Evolutionary conservation across 192 early-diverging fungal genomes (phyloP).

Genomic region (Chytriomyces sp.): DNA sequence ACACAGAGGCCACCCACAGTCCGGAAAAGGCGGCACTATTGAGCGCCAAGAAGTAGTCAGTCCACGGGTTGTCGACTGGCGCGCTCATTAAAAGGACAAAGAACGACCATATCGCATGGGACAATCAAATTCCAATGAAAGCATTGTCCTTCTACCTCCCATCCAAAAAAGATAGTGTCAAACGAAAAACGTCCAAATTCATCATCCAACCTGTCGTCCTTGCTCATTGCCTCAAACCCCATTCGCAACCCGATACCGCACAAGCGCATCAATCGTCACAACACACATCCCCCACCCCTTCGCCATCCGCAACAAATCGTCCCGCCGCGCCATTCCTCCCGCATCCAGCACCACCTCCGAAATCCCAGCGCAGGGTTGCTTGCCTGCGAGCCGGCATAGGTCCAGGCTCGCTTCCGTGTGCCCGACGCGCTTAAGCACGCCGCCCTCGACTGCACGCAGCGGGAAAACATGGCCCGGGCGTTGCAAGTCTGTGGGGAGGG

Average conservation of each 20-base stretch:
- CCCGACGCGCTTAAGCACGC: conserved; percentile 83
- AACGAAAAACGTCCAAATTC: no score
- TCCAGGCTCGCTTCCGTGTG: conserved; percentile 95
- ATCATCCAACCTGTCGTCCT: no score
- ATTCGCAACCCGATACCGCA: conserved; percentile 69
- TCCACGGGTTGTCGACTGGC: no score
- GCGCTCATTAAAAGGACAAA: no score
- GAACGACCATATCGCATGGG: no score
- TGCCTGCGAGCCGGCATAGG: conserved; percentile 80
- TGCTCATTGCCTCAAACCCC: conserved; percentile 32
- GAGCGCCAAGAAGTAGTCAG: no score
- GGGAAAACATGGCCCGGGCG: conserved; percentile 96
- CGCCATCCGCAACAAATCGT: conserved; percentile 88
- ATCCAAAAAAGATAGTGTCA: no score
- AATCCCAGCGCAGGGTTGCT: conserved; percentile 85
- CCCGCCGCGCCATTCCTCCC: conserved; percentile 91
- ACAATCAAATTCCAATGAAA: no score
- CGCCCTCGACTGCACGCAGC: conserved; percentile 77
- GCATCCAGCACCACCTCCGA: conserved; percentile 91
- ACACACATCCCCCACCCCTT: conserved; percentile 80
- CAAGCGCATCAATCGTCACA: conserved; percentile 87
- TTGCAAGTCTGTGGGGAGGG: conserved; percentile 68
- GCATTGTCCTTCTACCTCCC: no score
- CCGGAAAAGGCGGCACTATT: no score
- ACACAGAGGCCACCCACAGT: no score